These are phyloP conservation scores for Pythium aquatile DNA, from an alignment of 352 stramenopile species.

Conservation along the genomic window DNA sequence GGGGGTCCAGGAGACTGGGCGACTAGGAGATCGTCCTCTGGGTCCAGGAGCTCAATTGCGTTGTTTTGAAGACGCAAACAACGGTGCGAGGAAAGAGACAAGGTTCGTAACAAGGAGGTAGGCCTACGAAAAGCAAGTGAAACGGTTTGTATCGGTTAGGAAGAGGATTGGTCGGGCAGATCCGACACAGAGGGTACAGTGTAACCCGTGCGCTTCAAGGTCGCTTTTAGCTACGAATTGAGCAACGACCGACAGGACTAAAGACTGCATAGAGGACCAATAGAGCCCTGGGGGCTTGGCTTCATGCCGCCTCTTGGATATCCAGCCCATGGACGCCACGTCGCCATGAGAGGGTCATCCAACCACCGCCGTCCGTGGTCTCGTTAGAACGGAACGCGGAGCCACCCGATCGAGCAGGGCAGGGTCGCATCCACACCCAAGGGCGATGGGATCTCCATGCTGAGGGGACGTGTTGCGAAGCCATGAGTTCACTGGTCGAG, in stretches of 20 bases:
- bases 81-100: not conserved
- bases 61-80: conserved; percentile 20
- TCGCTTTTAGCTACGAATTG: not conserved
- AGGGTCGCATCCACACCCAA: not conserved
- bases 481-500: conserved; percentile 21
- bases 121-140: conserved; percentile 10
- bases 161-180: not conserved
- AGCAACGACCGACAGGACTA: not conserved
- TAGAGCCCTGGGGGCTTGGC: not conserved
- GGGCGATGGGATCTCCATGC: not conserved
- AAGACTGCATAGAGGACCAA: not conserved
- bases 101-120: conserved; percentile 14
- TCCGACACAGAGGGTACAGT: not conserved
- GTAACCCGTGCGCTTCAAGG: not conserved
- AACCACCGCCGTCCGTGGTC: not conserved
- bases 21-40: not conserved
- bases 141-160: conserved; percentile 5
- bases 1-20: not conserved
- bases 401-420: not conserved
- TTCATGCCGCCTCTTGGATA: conserved; percentile 14
- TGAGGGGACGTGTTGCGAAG: conserved; percentile 24
- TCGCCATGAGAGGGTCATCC: not conserved
- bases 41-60: conserved; percentile 4
- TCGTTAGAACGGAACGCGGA: conserved; percentile 1
- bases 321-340: too few species aligned